These are phyloP conservation scores for Amanita brunnescens DNA, from an alignment of 768 basidiomycete species.

Conservation along the genomic window DNA sequence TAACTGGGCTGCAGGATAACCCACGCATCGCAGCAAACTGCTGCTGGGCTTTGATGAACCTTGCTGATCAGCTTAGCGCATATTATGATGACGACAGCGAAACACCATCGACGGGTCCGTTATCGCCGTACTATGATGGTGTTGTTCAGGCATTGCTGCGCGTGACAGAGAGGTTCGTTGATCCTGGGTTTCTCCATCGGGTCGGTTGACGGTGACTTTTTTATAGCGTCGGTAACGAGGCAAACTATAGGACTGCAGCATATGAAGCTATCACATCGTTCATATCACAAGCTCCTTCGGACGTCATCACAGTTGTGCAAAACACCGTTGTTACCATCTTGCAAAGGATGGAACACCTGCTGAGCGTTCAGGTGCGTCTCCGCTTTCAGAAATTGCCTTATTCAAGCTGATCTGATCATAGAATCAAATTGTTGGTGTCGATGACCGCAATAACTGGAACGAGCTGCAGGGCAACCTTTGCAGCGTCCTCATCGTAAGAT, in stretches of 20 bases:
- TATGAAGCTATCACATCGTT: conserved; percentile 93
- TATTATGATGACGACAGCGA: conserved; percentile 59
- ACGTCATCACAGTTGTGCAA: conserved; percentile 74
- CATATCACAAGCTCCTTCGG: conserved; percentile 69
- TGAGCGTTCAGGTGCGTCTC: conserved; percentile 65
- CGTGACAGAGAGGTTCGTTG: conserved; percentile 75
- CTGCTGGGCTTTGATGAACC: conserved; percentile 94
- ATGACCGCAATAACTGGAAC: conserved; percentile 98
- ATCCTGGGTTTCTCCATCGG: not conserved
- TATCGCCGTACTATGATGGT: conserved; percentile 86
- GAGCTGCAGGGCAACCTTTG: conserved; percentile 96
- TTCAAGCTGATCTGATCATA: conserved; percentile 19
- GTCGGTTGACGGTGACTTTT: conserved; percentile 8
- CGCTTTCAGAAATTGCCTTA: not conserved
- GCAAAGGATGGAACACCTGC: conserved; percentile 82
- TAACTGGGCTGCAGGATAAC: conserved; percentile 68
- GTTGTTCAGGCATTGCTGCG: conserved; percentile 77
- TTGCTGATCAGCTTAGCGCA: conserved; percentile 78
- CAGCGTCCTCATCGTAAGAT: conserved; percentile 74
- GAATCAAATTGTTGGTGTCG: conserved; percentile 90
- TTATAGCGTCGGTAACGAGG: conserved; percentile 69
- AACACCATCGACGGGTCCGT: conserved; percentile 43
- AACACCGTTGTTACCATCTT: conserved; percentile 77
- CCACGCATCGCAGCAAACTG: conserved; percentile 88
- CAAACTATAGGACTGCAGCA: conserved; percentile 89